Evolutionary conservation across 1,284 basidiomycete genomes (phyloP), one percentile per base, ranked within the genome.

Genomic region (Trichosporon ovoides): DNA sequence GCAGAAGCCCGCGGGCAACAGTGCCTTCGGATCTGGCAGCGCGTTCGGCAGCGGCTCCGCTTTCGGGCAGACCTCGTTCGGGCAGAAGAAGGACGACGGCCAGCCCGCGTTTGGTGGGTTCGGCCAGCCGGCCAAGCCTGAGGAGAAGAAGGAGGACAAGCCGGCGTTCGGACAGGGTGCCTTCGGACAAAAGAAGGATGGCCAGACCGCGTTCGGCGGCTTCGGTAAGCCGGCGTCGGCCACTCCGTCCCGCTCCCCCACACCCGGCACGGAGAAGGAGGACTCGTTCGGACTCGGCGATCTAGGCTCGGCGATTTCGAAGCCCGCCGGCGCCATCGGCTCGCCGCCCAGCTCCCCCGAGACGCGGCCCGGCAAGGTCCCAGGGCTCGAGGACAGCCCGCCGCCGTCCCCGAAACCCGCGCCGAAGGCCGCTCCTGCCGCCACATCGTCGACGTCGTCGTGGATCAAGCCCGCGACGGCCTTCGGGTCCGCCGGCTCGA

Each of bases 401-500:
- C 22, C 7, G 65, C 66, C 35, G 65, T 69, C 19, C 60, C 67
- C 12, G 55, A 50, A 7, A 20, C 34, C 24, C 19, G 12, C n/a
- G 3, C 64, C 61, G 22, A 56, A 53, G 34, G 66, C 66, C 3
- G 65, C 66, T 10, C 55, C 55, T 1, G 12, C 56, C 12, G 33
- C 62, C 7, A n/a, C 62, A 1, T 22, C 57, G 9, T 38, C 43
- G 0, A 20, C 65, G 4, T 58, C 66, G 0, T 63, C 70, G 1
- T 75, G 73, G 61, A 72, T 75, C 60, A 73, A 74, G 53, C 73
- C 74, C 18, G 71, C 72, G 3, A 72, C 69, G 0, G 73, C 71
- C 2, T 76, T 76, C 55, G 70, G 62, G 1, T 57, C 61, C 1
- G 53, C 68, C 3, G 50, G 62, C 4, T 53, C 65, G 5, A 53